Conservation (phyloP, 441 rosid genomes). For the Hura crepitans region DNA sequence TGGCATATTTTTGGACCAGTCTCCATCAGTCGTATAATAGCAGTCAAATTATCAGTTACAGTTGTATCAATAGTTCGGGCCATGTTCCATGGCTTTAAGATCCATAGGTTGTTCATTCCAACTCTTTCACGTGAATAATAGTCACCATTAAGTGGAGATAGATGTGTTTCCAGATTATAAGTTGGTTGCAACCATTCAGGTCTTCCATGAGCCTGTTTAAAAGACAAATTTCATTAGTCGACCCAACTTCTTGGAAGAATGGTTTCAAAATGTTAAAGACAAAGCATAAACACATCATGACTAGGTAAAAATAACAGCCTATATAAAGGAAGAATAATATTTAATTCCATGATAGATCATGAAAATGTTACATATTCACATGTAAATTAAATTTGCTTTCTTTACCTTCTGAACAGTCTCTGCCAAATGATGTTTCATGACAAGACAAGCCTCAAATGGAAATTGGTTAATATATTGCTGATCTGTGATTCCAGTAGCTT, state of each 20-base stretch:
- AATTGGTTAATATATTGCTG: slow-evolving; percentile 74
- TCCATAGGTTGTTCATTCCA: slow-evolving; percentile 70
- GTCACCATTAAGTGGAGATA: slow-evolving; percentile 80
- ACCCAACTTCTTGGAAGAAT: slow-evolving; percentile 15
- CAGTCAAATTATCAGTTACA: slow-evolving; percentile 67
- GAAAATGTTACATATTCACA: not conserved
- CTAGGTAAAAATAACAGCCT: not conserved
- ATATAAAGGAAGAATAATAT: not conserved
- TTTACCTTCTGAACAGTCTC: slow-evolving; percentile 78
- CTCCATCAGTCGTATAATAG: slow-evolving; percentile 90
- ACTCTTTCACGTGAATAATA: slow-evolving; percentile 56
- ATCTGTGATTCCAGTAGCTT: slow-evolving; percentile 65
- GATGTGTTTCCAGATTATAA: slow-evolving; percentile 74
- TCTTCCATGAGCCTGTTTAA: slow-evolving; percentile 64
- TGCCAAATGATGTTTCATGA: slow-evolving; percentile 98
- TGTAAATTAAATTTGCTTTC: slow-evolving; percentile 17
- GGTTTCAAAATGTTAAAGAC: not conserved
- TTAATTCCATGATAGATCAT: not conserved
- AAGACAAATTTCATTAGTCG: slow-evolving; percentile 22
- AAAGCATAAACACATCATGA: not conserved
- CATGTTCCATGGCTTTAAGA: slow-evolving; percentile 98
- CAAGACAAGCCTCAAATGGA: slow-evolving; percentile 91
- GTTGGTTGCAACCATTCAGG: slow-evolving; percentile 91
- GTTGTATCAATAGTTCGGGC: slow-evolving; percentile 92
- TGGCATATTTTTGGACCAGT: slow-evolving; percentile 99